Base-by-base conservation (phyloP, 768 basidiomycete genomes). In the Auricularia cornea region DNA sequence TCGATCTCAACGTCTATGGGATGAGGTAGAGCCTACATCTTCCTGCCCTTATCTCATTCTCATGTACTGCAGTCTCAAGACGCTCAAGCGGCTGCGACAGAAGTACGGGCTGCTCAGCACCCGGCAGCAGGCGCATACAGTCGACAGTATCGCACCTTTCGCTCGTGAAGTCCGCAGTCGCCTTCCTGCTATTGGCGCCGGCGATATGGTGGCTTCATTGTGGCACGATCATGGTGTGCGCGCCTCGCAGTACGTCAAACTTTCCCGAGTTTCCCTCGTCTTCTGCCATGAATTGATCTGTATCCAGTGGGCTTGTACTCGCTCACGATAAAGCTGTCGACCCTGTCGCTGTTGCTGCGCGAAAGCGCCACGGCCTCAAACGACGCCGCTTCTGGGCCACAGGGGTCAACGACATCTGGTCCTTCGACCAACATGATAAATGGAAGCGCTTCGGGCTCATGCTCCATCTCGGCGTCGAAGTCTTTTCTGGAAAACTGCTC, bases 301-400 rank as follows among this genome's bases (percentile, higher is more conserved):
- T 20, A 5, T 20, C 8, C 38, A 48, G 44, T 5, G 12, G 18
- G 10, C 18, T 48, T 48, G 44, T 48, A 12, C 44, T 48, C 44
- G 18, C 16, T 18, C 23, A 48, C 44, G 16, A 20, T 20, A 18
- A 48, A 5, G 23, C 16, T 6, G 5, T 20, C 12, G 44, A 48
- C 18, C 44, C 44, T 18, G 44, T 20, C 5, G 44, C 44, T 5
- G 16, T 48, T 18, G 23, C 44, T 18, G 70, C 87, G 86, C n/a
- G 85, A 83, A 18, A 83, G 84, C 2, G 69, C 68, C 38, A 66
- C 0, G 72, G 62, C 3, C 41, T 80, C 29, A 68, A 68, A 16
- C 74, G 0, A 66, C 67, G 5, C 63, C 62, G 0, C n/a, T 68
- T 65, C 56, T 68, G 61, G 56, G 12, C 65, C 1, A 62, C 62